Percentiles rank a stretch among this genome's conserved stretches.
These are phyloP conservation scores for Trichothecium roseum DNA, from an alignment of 2,329 filamentous ascomycete genomes.

Conservation along the genomic window DNA sequence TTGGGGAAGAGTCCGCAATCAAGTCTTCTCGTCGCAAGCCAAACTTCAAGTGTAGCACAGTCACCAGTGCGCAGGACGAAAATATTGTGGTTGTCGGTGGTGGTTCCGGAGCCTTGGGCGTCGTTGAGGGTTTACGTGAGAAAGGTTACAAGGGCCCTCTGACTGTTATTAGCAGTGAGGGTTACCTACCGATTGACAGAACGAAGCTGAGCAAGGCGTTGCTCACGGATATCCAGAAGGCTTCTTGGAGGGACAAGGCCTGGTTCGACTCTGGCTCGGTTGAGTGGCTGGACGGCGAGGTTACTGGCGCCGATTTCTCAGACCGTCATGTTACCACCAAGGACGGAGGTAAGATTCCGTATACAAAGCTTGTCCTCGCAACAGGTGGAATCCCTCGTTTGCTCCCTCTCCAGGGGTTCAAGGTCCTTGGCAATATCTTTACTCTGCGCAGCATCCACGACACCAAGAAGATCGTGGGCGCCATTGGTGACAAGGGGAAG, in stretches of 20 bases:
- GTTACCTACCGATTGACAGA: slow-evolving; percentile 80
- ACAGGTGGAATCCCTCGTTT: slow-evolving; percentile 71
- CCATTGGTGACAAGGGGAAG: slow-evolving; percentile 75
- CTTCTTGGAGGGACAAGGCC: slow-evolving; percentile 64
- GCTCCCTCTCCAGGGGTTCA: slow-evolving; percentile 76
- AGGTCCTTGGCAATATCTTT: slow-evolving; percentile 80
- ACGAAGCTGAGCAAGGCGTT: slow-evolving; percentile 94
- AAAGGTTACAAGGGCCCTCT: slow-evolving; percentile 71
- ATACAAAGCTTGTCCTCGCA: slow-evolving; percentile 83
- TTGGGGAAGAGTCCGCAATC: slow-evolving; percentile 67
- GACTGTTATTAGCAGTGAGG: slow-evolving; percentile 75
- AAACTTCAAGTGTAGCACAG: slow-evolving; percentile 58
- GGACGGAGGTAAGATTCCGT: slow-evolving; percentile 58
- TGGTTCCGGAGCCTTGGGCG: slow-evolving; percentile 73
- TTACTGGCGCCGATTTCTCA: slow-evolving; percentile 66
- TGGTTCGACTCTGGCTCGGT: slow-evolving; percentile 62
- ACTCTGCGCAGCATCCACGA: slow-evolving; percentile 69
- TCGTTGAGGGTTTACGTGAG: slow-evolving; percentile 72
- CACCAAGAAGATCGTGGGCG: slow-evolving; percentile 63
- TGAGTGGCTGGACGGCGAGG: slow-evolving; percentile 51
- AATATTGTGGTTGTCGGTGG: slow-evolving; percentile 81
- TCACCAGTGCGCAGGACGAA: slow-evolving; percentile 37
- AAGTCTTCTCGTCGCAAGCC: slow-evolving; percentile 66
- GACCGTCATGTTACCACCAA: slow-evolving; percentile 65
- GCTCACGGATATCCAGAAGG: slow-evolving; percentile 67